Evolutionary conservation across 768 basidiomycete genomes (phyloP).

Genomic region (Thelephora ganbajun): DNA sequence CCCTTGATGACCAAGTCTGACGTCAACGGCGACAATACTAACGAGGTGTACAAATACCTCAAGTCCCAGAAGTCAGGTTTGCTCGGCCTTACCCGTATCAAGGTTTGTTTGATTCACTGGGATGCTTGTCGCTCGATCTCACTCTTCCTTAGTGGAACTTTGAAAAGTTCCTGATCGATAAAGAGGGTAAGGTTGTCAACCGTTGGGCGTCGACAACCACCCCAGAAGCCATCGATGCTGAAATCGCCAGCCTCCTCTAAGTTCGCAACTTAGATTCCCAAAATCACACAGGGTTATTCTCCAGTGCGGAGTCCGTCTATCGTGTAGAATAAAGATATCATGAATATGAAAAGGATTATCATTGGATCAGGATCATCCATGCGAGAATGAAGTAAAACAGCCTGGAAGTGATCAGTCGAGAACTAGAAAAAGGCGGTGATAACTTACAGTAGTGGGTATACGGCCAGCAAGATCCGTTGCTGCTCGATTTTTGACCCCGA

Average conservation of each 20-base stretch:
- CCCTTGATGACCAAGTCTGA: constrained; percentile 88
- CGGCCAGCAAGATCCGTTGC: constrained; percentile 81
- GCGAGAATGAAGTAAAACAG: constrained; percentile 90
- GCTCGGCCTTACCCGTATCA: constrained; percentile 58
- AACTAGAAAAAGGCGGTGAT: not conserved
- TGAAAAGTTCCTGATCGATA: constrained; percentile 77
- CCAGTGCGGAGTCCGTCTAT: too few species aligned
- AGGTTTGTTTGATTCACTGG: constrained; percentile 28
- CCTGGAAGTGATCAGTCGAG: constrained; percentile 22
- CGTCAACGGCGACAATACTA: constrained; percentile 78
- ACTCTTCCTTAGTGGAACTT: constrained; percentile 61
- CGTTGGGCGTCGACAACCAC: constrained; percentile 70
- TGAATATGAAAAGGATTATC: constrained; percentile 2
- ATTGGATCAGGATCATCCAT: constrained; percentile 96
- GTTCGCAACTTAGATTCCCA: constrained; percentile 1
- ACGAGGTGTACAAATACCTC: constrained; percentile 76
- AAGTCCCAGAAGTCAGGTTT: constrained; percentile 69
- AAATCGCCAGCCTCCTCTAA: constrained; percentile 47
- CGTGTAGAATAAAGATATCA: too few species aligned
- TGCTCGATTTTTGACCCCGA: constrained; percentile 91
- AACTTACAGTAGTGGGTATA: constrained; percentile 90
- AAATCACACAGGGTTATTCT: too few species aligned
- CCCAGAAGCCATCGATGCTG: constrained; percentile 46
- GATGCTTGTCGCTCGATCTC: not conserved
- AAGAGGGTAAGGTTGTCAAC: constrained; percentile 60